A percentile compares a stretch with the other conserved stretches of the same genome.
These are phyloP conservation scores for Cetraspora pellucida DNA, from an alignment of 192 early-diverging fungal genomes.

Conservation along the genomic window DNA sequence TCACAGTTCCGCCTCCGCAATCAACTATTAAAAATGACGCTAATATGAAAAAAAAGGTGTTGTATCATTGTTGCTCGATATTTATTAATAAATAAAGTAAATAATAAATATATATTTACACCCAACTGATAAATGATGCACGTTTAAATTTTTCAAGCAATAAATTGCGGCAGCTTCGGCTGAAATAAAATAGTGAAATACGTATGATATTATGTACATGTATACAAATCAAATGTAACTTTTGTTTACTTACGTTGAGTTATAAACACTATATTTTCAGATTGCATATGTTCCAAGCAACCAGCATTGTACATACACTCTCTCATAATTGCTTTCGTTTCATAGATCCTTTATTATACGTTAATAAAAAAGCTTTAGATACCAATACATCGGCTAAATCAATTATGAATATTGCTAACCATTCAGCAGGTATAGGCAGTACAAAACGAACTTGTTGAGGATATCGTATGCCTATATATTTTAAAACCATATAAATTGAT, in stretches of 20 bases:
- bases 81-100: not conserved
- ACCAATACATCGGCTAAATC: too few relatives aligned
- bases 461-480: not conserved
- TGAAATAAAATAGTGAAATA: not conserved
- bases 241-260: conserved; percentile 15
- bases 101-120: conserved; percentile 11
- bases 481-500: not conserved
- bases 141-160: conserved; percentile 21
- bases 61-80: not conserved
- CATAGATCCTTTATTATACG: not conserved
- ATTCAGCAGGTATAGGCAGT: conserved; percentile 23
- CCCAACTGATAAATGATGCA: conserved; percentile 11
- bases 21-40: conserved; percentile 49
- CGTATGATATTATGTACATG: too few relatives aligned
- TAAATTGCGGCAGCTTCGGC: conserved; percentile 28
- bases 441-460: conserved; percentile 24
- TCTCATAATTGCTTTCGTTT: conserved; percentile 56
- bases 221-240: not conserved
- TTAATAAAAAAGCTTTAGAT: too few relatives aligned
- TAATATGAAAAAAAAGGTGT: not conserved
- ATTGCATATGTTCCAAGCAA: conserved; percentile 41
- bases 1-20: conserved; percentile 50
- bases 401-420: not conserved
- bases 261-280: conserved; percentile 25
- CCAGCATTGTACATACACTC: conserved; percentile 55